These are phyloP conservation scores for Russula sp. DNA, from an alignment of 768 basidiomycete genomes.

Conservation along the genomic window DNA sequence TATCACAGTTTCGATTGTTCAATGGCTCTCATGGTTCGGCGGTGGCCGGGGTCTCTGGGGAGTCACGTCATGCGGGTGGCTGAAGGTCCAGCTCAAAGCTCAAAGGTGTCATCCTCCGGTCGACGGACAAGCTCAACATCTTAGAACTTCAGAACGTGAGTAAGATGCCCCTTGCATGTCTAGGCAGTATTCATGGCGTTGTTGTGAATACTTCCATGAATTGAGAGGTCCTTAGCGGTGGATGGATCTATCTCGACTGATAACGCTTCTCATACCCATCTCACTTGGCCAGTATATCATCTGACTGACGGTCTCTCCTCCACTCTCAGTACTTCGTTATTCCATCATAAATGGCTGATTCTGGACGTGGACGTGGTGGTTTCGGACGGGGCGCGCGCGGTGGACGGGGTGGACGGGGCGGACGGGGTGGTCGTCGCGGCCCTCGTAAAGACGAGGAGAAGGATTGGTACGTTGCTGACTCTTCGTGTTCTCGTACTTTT, in stretches of 20 bases:
- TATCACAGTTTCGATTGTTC: background rate
- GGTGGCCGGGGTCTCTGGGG: constrained; percentile 12
- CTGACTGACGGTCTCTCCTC: constrained; percentile 11
- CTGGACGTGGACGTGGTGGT: constrained; percentile 88
- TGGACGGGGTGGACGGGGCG: constrained; percentile 55
- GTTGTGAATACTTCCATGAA: background rate
- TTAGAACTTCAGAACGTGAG: constrained; percentile 21
- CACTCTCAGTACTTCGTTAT: constrained; percentile 33
- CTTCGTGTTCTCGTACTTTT: constrained; percentile 9
- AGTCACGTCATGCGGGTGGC: constrained; percentile 9
- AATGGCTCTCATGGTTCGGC: background rate
- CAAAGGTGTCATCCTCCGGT: background rate
- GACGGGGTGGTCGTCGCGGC: constrained; percentile 85
- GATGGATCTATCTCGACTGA: constrained; percentile 13
- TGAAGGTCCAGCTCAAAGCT: background rate
- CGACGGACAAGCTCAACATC: constrained; percentile 11
- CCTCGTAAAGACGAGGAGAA: constrained; percentile 99
- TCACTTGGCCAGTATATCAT: background rate
- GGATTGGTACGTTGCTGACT: constrained; percentile 72
- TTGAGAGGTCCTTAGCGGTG: constrained; percentile 12
- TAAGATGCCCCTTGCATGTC: background rate
- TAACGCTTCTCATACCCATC: constrained; percentile 14
- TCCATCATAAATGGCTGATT: constrained; percentile 68
- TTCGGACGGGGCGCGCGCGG: constrained; percentile 85
- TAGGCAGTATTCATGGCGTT: background rate